Conservation (phyloP, 371 early-diverging fungal genomes). For the Thermomucor indicae-seudaticae region DNA sequence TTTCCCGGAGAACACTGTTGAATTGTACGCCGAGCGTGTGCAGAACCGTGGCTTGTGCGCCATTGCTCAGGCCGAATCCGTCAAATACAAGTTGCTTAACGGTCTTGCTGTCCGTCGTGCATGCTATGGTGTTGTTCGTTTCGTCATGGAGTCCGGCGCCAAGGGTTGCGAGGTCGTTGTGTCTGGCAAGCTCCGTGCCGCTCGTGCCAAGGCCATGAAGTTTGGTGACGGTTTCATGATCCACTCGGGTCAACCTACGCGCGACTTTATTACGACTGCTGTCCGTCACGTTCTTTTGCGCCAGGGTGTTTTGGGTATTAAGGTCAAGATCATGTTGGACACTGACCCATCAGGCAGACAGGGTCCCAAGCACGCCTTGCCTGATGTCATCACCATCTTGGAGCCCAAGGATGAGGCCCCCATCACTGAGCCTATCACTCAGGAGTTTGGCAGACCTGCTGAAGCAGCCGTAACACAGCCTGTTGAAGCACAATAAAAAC, state of each 20-base stretch:
- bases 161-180: conserved; percentile 99
- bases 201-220: conserved; percentile 99
- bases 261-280: conserved; percentile 96
- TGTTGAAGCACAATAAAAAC: conserved; percentile 14
- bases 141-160: conserved; percentile 99
- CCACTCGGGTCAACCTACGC: conserved; percentile 98
- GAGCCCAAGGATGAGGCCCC: conserved; percentile 85
- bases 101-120: conserved; percentile 98
- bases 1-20: conserved; percentile 96
- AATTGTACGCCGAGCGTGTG: conserved; percentile 99
- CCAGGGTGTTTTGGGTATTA: conserved; percentile 99
- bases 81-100: conserved; percentile 96
- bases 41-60: conserved; percentile 98
- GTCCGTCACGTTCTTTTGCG: conserved; percentile 97
- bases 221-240: conserved; percentile 99
- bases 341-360: conserved; percentile 92
- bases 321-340: conserved; percentile 99
- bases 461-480: conserved; percentile 29
- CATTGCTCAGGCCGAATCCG: conserved; percentile 98
- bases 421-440: conserved; percentile 72
- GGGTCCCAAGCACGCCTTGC: conserved; percentile 95
- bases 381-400: conserved; percentile 95
- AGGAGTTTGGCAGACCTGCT: conserved; percentile 63
- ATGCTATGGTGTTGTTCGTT: conserved; percentile 97
- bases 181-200: conserved; percentile 99